phyloP scores from a whole-genome alignment of 208 protist genomes.

The Wallacemonas collosoma region DNA sequence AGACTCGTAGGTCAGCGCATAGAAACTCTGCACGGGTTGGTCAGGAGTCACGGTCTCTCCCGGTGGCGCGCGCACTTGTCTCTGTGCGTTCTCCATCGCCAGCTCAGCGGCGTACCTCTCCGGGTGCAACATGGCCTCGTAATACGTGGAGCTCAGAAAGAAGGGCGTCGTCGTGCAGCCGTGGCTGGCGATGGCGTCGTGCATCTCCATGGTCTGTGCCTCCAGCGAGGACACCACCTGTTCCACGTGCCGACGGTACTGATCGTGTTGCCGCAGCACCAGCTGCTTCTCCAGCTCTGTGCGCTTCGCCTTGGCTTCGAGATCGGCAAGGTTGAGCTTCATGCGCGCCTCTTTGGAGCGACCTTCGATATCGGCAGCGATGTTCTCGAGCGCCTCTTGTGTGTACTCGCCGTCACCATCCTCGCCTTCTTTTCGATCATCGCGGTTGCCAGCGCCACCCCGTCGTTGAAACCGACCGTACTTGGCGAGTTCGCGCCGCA shows the following conservation, averaged over 20 bases:
- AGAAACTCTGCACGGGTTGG: constrained; percentile 25
- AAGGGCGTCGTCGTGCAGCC: constrained; percentile 54
- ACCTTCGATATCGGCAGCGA: constrained; percentile 73
- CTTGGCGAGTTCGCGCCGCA: constrained; percentile 71
- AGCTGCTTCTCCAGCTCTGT: constrained; percentile 62
- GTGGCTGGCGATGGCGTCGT: constrained; percentile 66
- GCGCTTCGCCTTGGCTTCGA: constrained; percentile 48
- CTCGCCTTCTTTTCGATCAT: constrained; percentile 15
- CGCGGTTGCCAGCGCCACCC: constrained; percentile 1
- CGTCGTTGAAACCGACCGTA: constrained; percentile 26
- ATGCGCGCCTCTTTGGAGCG: constrained; percentile 70
- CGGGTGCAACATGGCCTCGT: constrained; percentile 25
- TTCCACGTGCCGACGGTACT: constrained; percentile 76
- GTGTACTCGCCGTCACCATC: constrained; percentile 36
- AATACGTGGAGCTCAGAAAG: constrained; percentile 30
- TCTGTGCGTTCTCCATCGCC: background rate
- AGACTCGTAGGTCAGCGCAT: constrained; percentile 36
- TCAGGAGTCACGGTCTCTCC: background rate
- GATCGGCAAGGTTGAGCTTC: constrained; percentile 66
- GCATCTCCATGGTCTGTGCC: constrained; percentile 41
- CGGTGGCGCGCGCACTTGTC: background rate
- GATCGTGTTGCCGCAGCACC: constrained; percentile 73
- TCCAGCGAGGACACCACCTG: constrained; percentile 40
- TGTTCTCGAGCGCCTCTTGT: constrained; percentile 56
- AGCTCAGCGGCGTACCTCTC: constrained; percentile 19